These are phyloP conservation scores for Kockovaella imperatae DNA, from an alignment of 768 basidiomycete species.

Conservation along the genomic window DNA sequence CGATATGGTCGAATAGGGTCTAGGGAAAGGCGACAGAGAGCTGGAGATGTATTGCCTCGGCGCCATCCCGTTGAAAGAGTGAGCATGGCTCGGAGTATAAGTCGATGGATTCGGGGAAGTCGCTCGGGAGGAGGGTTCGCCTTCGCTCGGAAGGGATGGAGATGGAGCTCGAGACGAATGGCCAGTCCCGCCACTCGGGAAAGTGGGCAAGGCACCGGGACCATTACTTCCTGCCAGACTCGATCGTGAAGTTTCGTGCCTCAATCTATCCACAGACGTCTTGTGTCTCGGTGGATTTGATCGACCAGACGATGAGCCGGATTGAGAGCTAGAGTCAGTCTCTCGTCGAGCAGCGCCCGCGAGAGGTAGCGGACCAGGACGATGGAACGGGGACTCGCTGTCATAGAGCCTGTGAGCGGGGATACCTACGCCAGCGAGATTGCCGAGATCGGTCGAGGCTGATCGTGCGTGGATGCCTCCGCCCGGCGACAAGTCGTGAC, in stretches of 20 bases:
- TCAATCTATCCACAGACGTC: constrained; percentile 3
- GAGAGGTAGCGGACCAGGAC: neutral
- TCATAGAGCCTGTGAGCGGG: too few species aligned
- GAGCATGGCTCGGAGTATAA: too few species aligned
- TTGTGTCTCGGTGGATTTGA: neutral
- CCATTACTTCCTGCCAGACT: too few species aligned
- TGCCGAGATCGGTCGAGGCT: too few species aligned
- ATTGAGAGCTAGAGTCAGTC: neutral
- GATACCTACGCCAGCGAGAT: too few species aligned
- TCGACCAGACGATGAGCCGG: neutral
- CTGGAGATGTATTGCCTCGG: neutral
- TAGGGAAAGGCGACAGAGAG: neutral
- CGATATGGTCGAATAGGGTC: neutral
- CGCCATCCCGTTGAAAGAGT: neutral
- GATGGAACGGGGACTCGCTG: too few species aligned
- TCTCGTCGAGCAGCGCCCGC: neutral
- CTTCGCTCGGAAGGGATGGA: neutral
- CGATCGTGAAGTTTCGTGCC: neutral
- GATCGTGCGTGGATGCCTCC: too few species aligned
- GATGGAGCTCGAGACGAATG: neutral
- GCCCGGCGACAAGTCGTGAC: too few species aligned
- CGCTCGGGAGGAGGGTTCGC: neutral
- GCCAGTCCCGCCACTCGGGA: neutral
- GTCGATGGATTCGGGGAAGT: constrained; percentile 3
- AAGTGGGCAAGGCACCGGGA: neutral